Conservation (phyloP, 2,329 filamentous ascomycete genomes). For the Chrysoporthe cubensis region DNA sequence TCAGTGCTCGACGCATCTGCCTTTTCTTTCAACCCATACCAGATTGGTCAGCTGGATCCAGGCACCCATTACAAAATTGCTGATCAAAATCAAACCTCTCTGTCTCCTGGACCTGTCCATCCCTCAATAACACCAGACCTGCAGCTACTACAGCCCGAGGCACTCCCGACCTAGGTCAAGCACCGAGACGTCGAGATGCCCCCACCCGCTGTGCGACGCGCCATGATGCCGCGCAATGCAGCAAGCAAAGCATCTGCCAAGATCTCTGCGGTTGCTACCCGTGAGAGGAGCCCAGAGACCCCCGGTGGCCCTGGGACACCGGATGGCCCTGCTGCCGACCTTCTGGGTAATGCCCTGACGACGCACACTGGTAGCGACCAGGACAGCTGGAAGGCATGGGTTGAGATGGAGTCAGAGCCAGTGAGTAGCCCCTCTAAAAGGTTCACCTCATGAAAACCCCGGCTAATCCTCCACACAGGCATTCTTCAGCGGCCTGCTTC, state of each 20-base stretch:
- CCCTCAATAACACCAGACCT: too few species aligned
- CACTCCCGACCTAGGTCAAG: not conserved
- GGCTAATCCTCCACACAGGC: slow-evolving; percentile 51
- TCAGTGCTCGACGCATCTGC: not conserved
- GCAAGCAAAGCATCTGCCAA: slow-evolving; percentile 20
- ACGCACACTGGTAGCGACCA: slow-evolving; percentile 57
- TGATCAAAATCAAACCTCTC: too few species aligned
- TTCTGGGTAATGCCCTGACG: slow-evolving; percentile 51
- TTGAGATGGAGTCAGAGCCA: slow-evolving; percentile 88
- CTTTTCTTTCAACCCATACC: not conserved
- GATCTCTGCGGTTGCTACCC: slow-evolving; percentile 19
- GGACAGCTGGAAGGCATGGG: slow-evolving; percentile 71
- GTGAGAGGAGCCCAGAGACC: slow-evolving; percentile 34
- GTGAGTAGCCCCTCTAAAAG: slow-evolving; percentile 49
- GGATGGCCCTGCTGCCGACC: slow-evolving; percentile 38
- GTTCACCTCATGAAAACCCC: not conserved
- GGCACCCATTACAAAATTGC: too few species aligned
- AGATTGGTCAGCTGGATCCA: too few species aligned
- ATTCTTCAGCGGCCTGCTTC: slow-evolving; percentile 84
- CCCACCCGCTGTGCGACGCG: not conserved
- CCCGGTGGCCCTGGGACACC: slow-evolving; percentile 34
- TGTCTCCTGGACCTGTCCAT: too few species aligned
- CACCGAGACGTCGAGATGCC: not conserved
- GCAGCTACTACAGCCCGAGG: too few species aligned
- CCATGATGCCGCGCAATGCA: slow-evolving; percentile 12